Evolutionary conservation across 768 basidiomycete species (phyloP).

Genomic region (Mycena epipterygia): DNA sequence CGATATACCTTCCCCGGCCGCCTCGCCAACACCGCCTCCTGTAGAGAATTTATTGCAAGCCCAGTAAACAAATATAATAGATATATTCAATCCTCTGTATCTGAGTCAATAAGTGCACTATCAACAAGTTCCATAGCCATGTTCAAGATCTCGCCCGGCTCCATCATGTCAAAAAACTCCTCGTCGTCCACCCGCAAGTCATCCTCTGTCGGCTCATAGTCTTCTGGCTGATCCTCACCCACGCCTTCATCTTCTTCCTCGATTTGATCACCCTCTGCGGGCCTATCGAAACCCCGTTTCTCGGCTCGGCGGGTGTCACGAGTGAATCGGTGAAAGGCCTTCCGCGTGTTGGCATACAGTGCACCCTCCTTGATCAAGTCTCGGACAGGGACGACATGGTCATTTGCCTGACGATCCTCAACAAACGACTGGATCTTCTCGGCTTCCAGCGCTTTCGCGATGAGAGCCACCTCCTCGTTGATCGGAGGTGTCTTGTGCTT

Average conservation of each 20-base stretch:
- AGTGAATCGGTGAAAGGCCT: slow-evolving; percentile 16
- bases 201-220: slow-evolving; percentile 1
- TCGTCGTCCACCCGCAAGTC: slow-evolving; percentile 23
- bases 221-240: background rate
- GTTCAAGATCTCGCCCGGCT: background rate
- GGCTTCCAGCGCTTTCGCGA: background rate
- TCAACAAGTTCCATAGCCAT: background rate
- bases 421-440: slow-evolving; percentile 27
- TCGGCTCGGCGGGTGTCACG: slow-evolving; percentile 17
- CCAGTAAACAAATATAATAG: background rate
- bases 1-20: background rate
- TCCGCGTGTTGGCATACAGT: slow-evolving; percentile 5
- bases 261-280: background rate
- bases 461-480: background rate
- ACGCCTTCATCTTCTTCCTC: background rate
- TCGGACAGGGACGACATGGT: slow-evolving; percentile 12
- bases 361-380: slow-evolving; percentile 28
- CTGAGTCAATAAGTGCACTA: background rate
- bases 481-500: slow-evolving; percentile 23
- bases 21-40: background rate
- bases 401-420: slow-evolving; percentile 15
- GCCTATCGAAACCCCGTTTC: background rate
- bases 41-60: background rate
- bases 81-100: background rate
- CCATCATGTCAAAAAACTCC: slow-evolving; percentile 10